These are phyloP conservation scores for Orbilia oligospora DNA, from an alignment of 2,329 filamentous ascomycete genomes.

Conservation along the genomic window DNA sequence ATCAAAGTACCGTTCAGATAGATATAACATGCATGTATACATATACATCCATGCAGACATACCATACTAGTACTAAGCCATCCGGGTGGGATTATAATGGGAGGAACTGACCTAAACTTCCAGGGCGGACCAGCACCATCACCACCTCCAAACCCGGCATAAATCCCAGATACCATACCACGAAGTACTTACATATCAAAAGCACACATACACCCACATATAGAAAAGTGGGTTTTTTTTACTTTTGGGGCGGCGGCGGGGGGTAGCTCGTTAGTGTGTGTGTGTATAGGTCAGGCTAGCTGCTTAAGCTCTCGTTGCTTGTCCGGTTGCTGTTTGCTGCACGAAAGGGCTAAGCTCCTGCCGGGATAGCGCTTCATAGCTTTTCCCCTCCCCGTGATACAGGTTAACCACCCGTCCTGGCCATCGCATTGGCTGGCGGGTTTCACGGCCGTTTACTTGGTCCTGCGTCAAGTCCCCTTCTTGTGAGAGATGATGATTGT, in stretches of 20 bases:
- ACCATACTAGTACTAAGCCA: constrained; percentile 3
- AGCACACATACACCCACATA: no score
- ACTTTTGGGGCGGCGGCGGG: not conserved
- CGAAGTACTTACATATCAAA: no score
- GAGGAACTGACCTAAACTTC: constrained; percentile 56
- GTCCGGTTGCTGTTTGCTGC: no score
- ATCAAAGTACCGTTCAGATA: constrained; percentile 13
- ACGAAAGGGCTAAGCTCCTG: constrained; percentile 46
- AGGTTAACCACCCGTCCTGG: constrained; percentile 13
- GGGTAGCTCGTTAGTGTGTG: not conserved
- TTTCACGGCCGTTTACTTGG: not conserved
- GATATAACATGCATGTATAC: not conserved
- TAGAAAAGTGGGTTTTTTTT: constrained; percentile 43
- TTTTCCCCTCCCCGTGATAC: constrained; percentile 45
- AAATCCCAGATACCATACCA: not conserved
- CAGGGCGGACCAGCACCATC: constrained; percentile 28
- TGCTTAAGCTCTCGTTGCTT: not conserved
- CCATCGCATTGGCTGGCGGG: constrained; percentile 14
- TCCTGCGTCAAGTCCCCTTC: constrained; percentile 39
- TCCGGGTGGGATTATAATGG: not conserved
- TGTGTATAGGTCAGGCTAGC: not conserved
- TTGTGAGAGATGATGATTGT: constrained; percentile 32
- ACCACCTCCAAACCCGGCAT: constrained; percentile 34
- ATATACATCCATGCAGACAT: no score
- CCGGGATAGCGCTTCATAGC: constrained; percentile 33